Evolutionary conservation across 192 early-diverging fungal genomes (phyloP), one percentile per base, ranked within the genome.

Genomic region (Backusella australiensis): DNA sequence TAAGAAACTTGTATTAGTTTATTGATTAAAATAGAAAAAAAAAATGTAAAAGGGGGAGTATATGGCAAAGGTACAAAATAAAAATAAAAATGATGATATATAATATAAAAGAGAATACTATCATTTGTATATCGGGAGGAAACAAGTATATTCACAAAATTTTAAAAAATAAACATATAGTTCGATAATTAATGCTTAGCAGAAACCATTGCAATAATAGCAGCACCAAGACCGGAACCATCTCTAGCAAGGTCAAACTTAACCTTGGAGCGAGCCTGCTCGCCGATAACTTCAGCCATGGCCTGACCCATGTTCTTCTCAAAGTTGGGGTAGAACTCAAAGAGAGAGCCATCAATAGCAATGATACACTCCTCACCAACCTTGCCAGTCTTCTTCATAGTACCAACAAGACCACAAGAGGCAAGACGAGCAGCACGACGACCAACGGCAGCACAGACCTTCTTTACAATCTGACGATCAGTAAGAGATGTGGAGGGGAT

Each of bases 341-440:
- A 94, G 34, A 96, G 80, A 34, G 85, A 86, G 2, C 94, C 94
- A 77, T 95, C 93, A 56, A 95, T 91, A 49, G 80, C 80, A 8
- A 77, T 70, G 19, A 74, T 67, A 8, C 65, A 69, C 2, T 75
- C 63, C 1, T 67, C 38, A 44, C 42, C 41, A 8, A 77, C 74
- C 4, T 35, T 32, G 19, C 87, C 87, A 39, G 87, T 90, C 77
- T 93, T 92, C 42, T 87, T 85, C 63, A 94, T 78, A 23, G 93
- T 73, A 29, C 91, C 92, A 12, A 91, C 90, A 78, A 92, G 82
- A 26, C 85, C 88, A 26, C 84, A 84, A 34, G 95, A 90, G 56
- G 91, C 87, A 42, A 98, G 83, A 77, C 95, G 90, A n/a, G 95
- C 95, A 59, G 95, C 91, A 77, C 96, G 92, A 69, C 84, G 86